phyloP scores from a whole-genome alignment of 2,329 filamentous ascomycete species.

The Trematosphaeria pertusa region DNA sequence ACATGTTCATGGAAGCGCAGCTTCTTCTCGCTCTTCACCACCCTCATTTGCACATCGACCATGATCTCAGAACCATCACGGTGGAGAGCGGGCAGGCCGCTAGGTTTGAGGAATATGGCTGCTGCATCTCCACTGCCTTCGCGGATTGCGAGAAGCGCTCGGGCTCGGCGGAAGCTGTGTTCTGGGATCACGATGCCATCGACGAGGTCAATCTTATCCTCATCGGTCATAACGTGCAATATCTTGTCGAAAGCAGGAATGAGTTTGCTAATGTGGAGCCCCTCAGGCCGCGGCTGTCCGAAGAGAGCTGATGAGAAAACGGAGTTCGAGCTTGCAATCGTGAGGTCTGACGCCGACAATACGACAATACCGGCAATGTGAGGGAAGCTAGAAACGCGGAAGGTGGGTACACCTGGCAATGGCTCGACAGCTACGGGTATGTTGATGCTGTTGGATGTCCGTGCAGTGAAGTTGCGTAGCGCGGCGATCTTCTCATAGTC shows the following conservation, averaged over 20 bases:
- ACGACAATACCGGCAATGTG: constrained; percentile 98
- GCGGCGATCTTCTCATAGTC: constrained; percentile 78
- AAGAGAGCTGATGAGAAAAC: constrained; percentile 94
- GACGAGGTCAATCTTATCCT: constrained; percentile 81
- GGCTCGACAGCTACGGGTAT: constrained; percentile 85
- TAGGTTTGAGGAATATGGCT: constrained; percentile 80
- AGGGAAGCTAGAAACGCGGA: constrained; percentile 91
- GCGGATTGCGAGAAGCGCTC: constrained; percentile 81
- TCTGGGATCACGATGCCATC: constrained; percentile 98
- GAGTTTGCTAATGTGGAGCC: constrained; percentile 77
- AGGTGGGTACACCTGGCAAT: constrained; percentile 70
- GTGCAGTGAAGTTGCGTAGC: constrained; percentile 83
- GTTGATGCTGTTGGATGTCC: constrained; percentile 76
- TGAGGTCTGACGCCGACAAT: constrained; percentile 77
- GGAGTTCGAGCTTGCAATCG: constrained; percentile 90
- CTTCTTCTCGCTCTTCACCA: constrained; percentile 81
- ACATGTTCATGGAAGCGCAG: constrained; percentile 63
- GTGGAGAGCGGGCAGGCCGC: constrained; percentile 84
- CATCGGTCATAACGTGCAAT: constrained; percentile 79
- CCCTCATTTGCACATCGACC: constrained; percentile 94
- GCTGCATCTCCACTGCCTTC: constrained; percentile 80
- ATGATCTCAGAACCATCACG: constrained; percentile 90
- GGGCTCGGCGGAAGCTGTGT: constrained; percentile 90
- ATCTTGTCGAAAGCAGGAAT: constrained; percentile 89
- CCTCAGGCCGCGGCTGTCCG: constrained; percentile 83